These are phyloP conservation scores for Kuraishia capsulata DNA, from an alignment of 805 yeast species.

Conservation along the genomic window DNA sequence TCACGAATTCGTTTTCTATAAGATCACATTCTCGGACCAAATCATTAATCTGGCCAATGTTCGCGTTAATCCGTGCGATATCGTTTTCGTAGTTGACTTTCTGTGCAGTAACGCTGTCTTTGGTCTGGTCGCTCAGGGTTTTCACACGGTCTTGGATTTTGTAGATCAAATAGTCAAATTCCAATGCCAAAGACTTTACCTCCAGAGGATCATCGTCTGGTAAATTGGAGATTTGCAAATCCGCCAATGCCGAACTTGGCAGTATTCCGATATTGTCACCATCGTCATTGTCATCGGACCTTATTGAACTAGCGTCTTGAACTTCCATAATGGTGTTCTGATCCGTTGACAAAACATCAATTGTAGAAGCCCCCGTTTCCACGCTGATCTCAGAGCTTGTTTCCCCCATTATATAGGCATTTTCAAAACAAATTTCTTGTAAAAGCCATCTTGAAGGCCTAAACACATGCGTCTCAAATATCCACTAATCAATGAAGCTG, in stretches of 20 bases:
- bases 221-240: background rate
- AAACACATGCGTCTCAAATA: too few relatives aligned
- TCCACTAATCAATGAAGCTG: too few relatives aligned
- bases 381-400: background rate
- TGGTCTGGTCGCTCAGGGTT: conserved; percentile 27
- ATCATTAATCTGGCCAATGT: conserved; percentile 10
- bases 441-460: too few relatives aligned
- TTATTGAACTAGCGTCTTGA: background rate
- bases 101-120: conserved; percentile 14
- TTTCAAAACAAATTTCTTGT: too few relatives aligned
- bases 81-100: conserved; percentile 14
- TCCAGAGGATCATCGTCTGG: conserved; percentile 51
- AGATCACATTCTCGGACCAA: conserved; percentile 15
- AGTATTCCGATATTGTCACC: background rate
- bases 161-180: conserved; percentile 56
- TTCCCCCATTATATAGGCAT: too few relatives aligned
- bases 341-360: background rate
- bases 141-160: conserved; percentile 50
- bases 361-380: background rate
- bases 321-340: background rate
- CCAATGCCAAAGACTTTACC: conserved; percentile 47
- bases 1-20: conserved; percentile 20
- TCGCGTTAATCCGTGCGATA: conserved; percentile 10
- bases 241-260: conserved; percentile 10
- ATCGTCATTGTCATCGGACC: background rate